phyloP scores from a whole-genome alignment of 2,329 filamentous ascomycete genomes.

The Nothomitra cinnamomea region DNA sequence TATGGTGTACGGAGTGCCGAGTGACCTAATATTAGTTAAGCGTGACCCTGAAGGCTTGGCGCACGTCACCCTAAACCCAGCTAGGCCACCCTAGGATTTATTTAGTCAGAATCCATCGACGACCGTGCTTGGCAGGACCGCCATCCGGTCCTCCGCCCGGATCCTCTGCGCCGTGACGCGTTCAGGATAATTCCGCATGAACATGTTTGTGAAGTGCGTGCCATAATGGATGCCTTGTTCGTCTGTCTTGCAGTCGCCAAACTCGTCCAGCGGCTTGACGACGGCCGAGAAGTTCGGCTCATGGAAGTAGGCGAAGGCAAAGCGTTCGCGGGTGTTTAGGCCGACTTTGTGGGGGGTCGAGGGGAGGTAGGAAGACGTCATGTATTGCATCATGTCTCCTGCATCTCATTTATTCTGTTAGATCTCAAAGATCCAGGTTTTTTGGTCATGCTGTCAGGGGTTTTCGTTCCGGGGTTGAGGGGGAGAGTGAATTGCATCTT shows the following conservation, averaged over 20 bases:
- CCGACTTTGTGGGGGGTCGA: conserved; percentile 35
- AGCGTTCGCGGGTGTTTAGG: conserved; percentile 30
- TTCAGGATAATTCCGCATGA: conserved; percentile 31
- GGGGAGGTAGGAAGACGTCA: conserved; percentile 28
- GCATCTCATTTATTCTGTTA: too few relatives aligned
- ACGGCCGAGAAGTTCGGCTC: conserved; percentile 32
- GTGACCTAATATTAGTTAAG: too few relatives aligned
- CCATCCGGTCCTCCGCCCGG: conserved; percentile 9
- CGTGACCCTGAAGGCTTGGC: too few relatives aligned
- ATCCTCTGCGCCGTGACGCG: conserved; percentile 26
- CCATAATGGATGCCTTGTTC: conserved; percentile 31
- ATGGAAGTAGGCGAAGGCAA: conserved; percentile 34
- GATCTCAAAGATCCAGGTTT: too few relatives aligned
- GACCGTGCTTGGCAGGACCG: background rate
- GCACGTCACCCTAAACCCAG: too few relatives aligned
- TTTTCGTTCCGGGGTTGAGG: too few relatives aligned
- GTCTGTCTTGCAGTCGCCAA: conserved; percentile 7
- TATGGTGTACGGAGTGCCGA: too few relatives aligned
- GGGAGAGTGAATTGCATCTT: background rate
- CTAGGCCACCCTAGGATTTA: too few relatives aligned
- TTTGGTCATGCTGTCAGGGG: too few relatives aligned
- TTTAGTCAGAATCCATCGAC: too few relatives aligned
- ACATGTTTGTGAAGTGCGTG: conserved; percentile 36
- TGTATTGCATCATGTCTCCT: conserved; percentile 36
- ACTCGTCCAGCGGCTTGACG: conserved; percentile 26